These are phyloP conservation scores for Penicillium goetzii DNA, from an alignment of 495 filamentous ascomycete species.

Conservation along the genomic window DNA sequence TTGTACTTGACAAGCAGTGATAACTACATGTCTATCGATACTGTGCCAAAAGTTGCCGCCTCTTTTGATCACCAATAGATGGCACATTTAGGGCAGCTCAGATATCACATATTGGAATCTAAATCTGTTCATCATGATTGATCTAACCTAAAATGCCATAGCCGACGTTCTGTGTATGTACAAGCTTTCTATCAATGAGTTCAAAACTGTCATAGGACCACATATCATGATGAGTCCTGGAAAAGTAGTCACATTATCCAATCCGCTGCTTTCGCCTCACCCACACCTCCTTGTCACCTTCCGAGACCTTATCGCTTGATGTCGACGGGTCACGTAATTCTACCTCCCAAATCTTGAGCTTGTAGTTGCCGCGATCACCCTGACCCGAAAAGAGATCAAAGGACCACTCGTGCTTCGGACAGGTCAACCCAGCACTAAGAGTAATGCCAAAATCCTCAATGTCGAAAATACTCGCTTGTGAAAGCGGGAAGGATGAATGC, in stretches of 20 bases:
- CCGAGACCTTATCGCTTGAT: conserved; percentile 6
- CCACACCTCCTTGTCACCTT: conserved; percentile 58
- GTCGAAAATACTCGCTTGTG: conserved; percentile 59
- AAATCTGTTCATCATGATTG: too few relatives aligned
- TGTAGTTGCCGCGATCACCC: conserved; percentile 60
- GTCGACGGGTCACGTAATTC: conserved; percentile 47
- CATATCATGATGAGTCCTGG: not conserved
- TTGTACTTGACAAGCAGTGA: conserved; percentile 25
- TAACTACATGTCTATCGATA: conserved; percentile 20
- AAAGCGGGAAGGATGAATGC: conserved; percentile 61
- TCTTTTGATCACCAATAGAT: conserved; percentile 12
- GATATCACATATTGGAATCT: too few relatives aligned
- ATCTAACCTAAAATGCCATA: too few relatives aligned
- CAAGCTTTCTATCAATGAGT: not conserved
- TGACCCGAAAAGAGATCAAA: conserved; percentile 62
- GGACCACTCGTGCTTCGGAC: conserved; percentile 65
- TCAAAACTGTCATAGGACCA: too few relatives aligned
- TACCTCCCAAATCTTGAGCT: conserved; percentile 62
- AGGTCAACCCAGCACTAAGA: conserved; percentile 55
- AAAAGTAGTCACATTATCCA: conserved; percentile 23
- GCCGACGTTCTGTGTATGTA: not conserved
- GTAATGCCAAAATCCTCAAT: conserved; percentile 64
- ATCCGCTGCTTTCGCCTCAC: conserved; percentile 49
- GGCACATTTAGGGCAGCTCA: not conserved
- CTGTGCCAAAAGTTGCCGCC: conserved; percentile 21